Base-by-base conservation (phyloP, 306 rosid genomes). In the Nissolia schottii region DNA sequence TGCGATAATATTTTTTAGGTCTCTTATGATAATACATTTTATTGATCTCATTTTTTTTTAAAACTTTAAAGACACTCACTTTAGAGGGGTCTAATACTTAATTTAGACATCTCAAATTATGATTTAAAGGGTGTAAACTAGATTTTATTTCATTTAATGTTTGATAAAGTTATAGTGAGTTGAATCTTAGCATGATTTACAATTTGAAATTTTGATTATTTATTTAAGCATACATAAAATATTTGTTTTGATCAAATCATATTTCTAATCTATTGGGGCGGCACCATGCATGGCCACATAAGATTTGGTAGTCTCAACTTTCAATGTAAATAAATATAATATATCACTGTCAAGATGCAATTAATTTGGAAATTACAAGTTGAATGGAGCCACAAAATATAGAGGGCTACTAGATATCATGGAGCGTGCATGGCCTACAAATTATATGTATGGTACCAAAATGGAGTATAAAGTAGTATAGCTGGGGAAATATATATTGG, bases 401-500 rank as follows among this genome's bases (percentile, higher is more conserved):
- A 29, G 29, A 19, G 25, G 27, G 6, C n/a, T n/a, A 6, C 15
- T 49, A n/a, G 10, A 27, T 2, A 40, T 60, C 35, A 50, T 27
- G 57, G 46, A 48, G 57, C 43, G 29, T 77, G 41, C 59, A 35
- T 75, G 73, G 35, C 35, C 46, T 75, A 14, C 40, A 74, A 41
- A 56, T 18, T 53, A 59, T 32, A 16, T 54, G 13, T 28, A 25
- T n/a, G 48, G 31, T 53, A 15, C 35, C 15, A 40, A 40, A n/a
- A 31, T 50, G 60, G 13, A 16, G 45, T 72, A 55, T 15, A 64
- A 78, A 64, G 50, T 78, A 56, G 68, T 79, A 40, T 78, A 56
- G 68, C 77, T 72, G 70, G 77, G 83, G 76, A 83, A 57, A n/a
- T n/a, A n/a, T n/a, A n/a, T n/a, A n/a, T 59, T 76, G 85, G 66